Base-by-base conservation (phyloP, 2,329 filamentous ascomycete species). In the Fusarium begoniae region DNA sequence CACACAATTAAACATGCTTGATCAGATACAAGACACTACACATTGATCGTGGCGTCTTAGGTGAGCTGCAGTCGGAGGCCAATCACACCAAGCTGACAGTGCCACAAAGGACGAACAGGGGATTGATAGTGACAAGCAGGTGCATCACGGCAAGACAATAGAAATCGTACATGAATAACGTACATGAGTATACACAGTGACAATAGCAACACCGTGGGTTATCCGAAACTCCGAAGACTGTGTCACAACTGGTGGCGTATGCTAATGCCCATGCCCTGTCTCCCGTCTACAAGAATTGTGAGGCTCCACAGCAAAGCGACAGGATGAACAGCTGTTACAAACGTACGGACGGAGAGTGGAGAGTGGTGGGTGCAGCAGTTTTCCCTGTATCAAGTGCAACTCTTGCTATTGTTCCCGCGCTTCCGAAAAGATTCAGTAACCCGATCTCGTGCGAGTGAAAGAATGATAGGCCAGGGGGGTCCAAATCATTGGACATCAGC, bases 211-310 rank as follows among this genome's bases (percentile, higher is more conserved):
- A 55, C 66, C 63, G 70, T 59, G 41, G 26, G 47, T 71, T 66
- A 60, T 67, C 73, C 73, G 75, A 76, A 76, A 65, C 61, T 63
- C 75, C 73, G 73, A 76, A 64, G 58, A 57, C 57, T 43, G 73
- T 76, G 69, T 47, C 53, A 74, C 75, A 75, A 69, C 60, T 45
- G 58, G 65, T 77, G 69, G 73, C 63, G 66, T 77, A 72, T 75
- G 66, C 63, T 55, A 63, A 61, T 51, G 37, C 43, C 57, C 63
- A 61, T 51, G 41, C 32, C 55, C 32, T 37, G 56, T 63, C 51
- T 50, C 24, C 56, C 22, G 43, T 63, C 51, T 26, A 59, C 40
- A 55, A 44, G 38, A 57, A 56, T 45, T 54, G 38, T 66, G 55
- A 70, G 62, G 61, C 66, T 56, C 68, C 75, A 77, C 70, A 60